Percentiles rank a stretch among this genome's conserved stretches.
These are phyloP conservation scores for Spergularia bocconei DNA, from an alignment of 148 eudicot genomes.

Conservation along the genomic window DNA sequence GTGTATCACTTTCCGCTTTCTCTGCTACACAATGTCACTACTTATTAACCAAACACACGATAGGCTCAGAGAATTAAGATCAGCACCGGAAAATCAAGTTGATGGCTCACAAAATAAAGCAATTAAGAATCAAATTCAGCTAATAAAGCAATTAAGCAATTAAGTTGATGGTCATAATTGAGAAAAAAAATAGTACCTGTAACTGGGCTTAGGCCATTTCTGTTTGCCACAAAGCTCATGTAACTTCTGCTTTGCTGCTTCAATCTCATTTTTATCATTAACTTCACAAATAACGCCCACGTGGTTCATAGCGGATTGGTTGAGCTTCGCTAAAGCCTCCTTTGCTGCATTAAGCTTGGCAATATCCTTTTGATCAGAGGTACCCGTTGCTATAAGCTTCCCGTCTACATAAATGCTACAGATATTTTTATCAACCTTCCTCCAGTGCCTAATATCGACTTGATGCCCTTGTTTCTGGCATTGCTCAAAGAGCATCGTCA, in stretches of 20 bases:
- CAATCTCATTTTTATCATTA: conserved; percentile 44
- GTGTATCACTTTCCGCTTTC: too few relatives aligned
- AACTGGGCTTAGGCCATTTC: conserved; percentile 67
- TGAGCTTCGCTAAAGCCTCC: conserved; percentile 48
- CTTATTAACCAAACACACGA: too few relatives aligned
- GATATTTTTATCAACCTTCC: conserved; percentile 40
- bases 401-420: conserved; percentile 62
- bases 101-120: too few relatives aligned
- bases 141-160: too few relatives aligned
- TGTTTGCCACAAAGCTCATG: conserved; percentile 58
- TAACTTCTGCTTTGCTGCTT: conserved; percentile 65
- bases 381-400: conserved; percentile 39
- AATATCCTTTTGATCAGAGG: conserved; percentile 54
- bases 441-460: conserved; percentile 42
- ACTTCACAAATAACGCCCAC: conserved; percentile 19
- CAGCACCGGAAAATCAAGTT: too few relatives aligned
- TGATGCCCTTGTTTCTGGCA: conserved; percentile 72
- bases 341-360: conserved; percentile 71
- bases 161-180: too few relatives aligned
- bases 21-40: too few relatives aligned
- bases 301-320: conserved; percentile 8
- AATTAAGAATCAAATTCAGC: not conserved
- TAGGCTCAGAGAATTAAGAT: too few relatives aligned
- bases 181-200: conserved; percentile 43
- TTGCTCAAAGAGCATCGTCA: conserved; percentile 60